These are phyloP conservation scores for Aspergillus pseudonomiae DNA, from an alignment of 2,329 filamentous ascomycete species.

Conservation along the genomic window DNA sequence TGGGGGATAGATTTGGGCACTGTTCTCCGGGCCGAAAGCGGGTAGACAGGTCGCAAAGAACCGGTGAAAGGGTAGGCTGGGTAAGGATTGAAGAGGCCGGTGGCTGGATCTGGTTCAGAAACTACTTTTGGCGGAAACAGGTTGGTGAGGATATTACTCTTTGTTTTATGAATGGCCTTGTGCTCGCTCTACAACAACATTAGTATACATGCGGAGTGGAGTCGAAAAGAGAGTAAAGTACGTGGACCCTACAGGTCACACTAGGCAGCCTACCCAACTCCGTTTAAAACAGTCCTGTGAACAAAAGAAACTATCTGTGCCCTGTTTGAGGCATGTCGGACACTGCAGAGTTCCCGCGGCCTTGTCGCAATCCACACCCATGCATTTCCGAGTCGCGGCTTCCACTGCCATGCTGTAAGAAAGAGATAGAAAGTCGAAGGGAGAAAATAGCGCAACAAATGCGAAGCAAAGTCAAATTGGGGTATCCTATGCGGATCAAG, in stretches of 20 bases:
- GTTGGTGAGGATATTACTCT: conserved; percentile 73
- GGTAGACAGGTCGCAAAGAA: conserved; percentile 81
- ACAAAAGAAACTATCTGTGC: conserved; percentile 93
- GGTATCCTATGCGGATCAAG: background rate
- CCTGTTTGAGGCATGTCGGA: conserved; percentile 89
- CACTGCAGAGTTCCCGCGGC: conserved; percentile 86
- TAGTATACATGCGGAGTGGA: conserved; percentile 11
- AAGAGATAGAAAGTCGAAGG: background rate
- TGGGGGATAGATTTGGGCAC: conserved; percentile 79
- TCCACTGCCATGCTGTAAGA: conserved; percentile 32
- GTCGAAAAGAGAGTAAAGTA: conserved; percentile 8
- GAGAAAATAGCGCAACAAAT: background rate
- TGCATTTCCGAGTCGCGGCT: conserved; percentile 58
- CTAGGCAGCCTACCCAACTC: conserved; percentile 77
- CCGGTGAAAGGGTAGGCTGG: conserved; percentile 85
- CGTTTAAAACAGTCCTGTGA: conserved; percentile 98
- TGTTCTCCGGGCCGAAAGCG: conserved; percentile 70
- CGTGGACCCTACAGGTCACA: conserved; percentile 29
- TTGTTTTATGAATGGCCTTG: conserved; percentile 81
- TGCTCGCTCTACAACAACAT: conserved; percentile 66
- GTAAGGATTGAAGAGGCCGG: conserved; percentile 88
- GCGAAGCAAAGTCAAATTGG: background rate
- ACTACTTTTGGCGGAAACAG: conserved; percentile 77
- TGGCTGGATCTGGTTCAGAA: conserved; percentile 89
- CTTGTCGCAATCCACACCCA: conserved; percentile 81